Conservation (phyloP, 108 stramenopile species). For the Licmophora abbreviata region DNA sequence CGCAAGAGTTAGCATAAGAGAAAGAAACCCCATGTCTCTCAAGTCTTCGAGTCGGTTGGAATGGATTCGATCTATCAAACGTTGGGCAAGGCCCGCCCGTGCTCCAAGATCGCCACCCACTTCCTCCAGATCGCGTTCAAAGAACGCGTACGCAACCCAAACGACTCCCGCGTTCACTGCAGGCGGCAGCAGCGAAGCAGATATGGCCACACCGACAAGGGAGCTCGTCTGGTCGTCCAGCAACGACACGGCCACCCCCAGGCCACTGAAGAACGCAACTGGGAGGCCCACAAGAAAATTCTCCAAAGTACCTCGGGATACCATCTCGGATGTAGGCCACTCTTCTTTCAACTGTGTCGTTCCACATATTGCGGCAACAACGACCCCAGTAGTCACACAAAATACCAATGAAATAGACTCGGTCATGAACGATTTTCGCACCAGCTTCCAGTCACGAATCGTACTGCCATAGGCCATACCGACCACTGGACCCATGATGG, state of each 20-base stretch:
- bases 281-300: slow-evolving; percentile 55
- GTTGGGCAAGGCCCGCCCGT: not conserved
- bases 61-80: not conserved
- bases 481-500: slow-evolving; percentile 54
- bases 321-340: slow-evolving; percentile 75
- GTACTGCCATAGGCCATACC: slow-evolving; percentile 55
- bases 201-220: slow-evolving; percentile 85
- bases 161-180: slow-evolving; percentile 19
- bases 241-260: slow-evolving; percentile 81
- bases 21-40: slow-evolving; percentile 14
- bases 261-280: slow-evolving; percentile 74
- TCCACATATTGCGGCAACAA: slow-evolving; percentile 22
- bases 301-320: slow-evolving; percentile 26
- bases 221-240: slow-evolving; percentile 65
- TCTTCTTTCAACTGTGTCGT: slow-evolving; percentile 24
- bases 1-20: slow-evolving; percentile 48
- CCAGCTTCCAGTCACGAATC: slow-evolving; percentile 52
- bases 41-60: slow-evolving; percentile 5
- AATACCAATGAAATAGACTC: slow-evolving; percentile 57
- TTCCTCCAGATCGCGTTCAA: not conserved
- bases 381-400: slow-evolving; percentile 52
- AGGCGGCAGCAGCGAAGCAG: slow-evolving; percentile 82
- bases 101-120: not conserved
- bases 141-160: not conserved
- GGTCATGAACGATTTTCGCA: slow-evolving; percentile 28